A percentile compares a stretch with the other conserved stretches of the same genome.
Evolutionary conservation across 2,329 filamentous ascomycete genomes (phyloP).

Genomic region (Xylariaceae sp.): DNA sequence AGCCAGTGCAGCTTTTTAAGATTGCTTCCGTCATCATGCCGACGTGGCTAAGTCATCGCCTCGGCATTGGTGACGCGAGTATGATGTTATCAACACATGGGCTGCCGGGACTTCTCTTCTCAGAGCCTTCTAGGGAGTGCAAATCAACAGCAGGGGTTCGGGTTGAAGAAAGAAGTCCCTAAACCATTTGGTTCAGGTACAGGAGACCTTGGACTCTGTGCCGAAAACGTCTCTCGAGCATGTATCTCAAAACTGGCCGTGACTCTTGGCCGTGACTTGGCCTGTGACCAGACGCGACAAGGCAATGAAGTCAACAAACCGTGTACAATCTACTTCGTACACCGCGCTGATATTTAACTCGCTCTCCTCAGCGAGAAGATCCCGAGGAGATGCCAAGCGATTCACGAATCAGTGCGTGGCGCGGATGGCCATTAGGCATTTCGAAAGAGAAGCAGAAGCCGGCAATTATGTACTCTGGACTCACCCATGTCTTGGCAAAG

Average conservation of each 20-base stretch:
- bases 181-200: no score
- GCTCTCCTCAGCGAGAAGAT: neutral
- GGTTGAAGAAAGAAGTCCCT: no score
- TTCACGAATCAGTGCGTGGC: neutral
- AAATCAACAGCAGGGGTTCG: neutral
- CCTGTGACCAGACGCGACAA: no score
- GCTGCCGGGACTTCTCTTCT: neutral
- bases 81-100: slow-evolving; percentile 8
- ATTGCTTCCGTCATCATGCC: slow-evolving; percentile 10
- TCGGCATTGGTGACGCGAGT: slow-evolving; percentile 8
- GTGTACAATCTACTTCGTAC: no score
- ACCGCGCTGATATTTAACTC: no score
- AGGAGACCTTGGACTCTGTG: no score
- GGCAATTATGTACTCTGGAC: slow-evolving; percentile 25
- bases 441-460: neutral
- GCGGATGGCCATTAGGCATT: neutral
- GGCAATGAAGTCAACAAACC: neutral
- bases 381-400: slow-evolving; percentile 1
- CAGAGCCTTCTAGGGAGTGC: slow-evolving; percentile 4
- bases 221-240: no score
- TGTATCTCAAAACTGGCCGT: no score
- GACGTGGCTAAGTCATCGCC: slow-evolving; percentile 8
- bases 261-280: no score
- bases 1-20: no score
- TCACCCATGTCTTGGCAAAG: slow-evolving; percentile 62